Conservation (phyloP, 1,284 basidiomycete genomes). For the Irpex sp. region DNA sequence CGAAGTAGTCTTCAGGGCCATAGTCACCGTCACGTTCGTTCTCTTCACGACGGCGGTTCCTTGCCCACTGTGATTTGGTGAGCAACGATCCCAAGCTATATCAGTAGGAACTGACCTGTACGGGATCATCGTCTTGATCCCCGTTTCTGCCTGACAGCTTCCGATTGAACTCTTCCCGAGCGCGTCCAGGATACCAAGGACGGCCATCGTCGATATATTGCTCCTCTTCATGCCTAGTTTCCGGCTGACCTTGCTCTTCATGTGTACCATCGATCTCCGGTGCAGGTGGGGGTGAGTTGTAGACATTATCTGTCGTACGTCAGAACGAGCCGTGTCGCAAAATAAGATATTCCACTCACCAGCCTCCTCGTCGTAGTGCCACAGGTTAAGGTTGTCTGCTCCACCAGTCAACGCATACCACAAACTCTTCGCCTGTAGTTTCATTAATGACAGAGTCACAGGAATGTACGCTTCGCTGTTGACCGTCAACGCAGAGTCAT, state of each 20-base stretch:
- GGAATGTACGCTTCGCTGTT: conserved; percentile 89
- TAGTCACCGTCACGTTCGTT: conserved; percentile 67
- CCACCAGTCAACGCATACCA: conserved; percentile 78
- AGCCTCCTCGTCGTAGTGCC: conserved; percentile 44
- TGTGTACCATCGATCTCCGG: conserved; percentile 21
- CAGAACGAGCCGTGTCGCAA: neutral
- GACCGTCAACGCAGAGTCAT: conserved; percentile 84
- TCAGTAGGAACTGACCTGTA: conserved; percentile 42
- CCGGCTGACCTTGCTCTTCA: neutral
- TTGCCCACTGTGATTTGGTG: conserved; percentile 54
- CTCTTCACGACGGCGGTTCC: conserved; percentile 65
- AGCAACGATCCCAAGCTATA: neutral
- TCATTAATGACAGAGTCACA: conserved; percentile 75
- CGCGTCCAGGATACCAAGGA: conserved; percentile 76
- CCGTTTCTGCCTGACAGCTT: conserved; percentile 39
- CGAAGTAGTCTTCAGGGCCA: conserved; percentile 77
- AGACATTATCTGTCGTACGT: conserved; percentile 1
- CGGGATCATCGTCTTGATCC: conserved; percentile 57
- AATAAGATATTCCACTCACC: conserved; percentile 24
- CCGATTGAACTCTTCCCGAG: conserved; percentile 64
- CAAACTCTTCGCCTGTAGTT: conserved; percentile 79
- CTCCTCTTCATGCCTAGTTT: conserved; percentile 12
- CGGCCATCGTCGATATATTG: conserved; percentile 24
- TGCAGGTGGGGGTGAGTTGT: conserved; percentile 11
- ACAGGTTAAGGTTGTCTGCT: conserved; percentile 58